These are phyloP conservation scores for Xylariales sp. DNA, from an alignment of 2,329 filamentous ascomycete species.

Conservation along the genomic window DNA sequence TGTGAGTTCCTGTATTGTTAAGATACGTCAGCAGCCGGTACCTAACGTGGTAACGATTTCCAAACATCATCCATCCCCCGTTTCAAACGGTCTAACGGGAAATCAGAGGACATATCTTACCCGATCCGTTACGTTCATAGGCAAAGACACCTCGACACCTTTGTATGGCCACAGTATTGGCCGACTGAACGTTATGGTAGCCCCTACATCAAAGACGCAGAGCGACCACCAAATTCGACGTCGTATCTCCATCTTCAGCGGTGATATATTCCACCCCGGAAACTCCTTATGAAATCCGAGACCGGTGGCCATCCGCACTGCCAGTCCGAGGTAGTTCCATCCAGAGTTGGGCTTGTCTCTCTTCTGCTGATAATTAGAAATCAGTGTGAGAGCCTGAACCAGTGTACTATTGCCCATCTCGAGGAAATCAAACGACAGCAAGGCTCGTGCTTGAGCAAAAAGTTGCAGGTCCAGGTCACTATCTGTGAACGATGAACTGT, in stretches of 20 bases:
- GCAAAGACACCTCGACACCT: conserved; percentile 17
- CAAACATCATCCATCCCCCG: too few species aligned
- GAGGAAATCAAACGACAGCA: conserved; percentile 10
- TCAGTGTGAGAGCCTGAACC: conserved; percentile 25
- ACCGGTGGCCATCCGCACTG: conserved; percentile 43
- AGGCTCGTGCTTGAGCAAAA: conserved; percentile 8
- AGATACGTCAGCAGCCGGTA: too few species aligned
- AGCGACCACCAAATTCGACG: conserved; percentile 32
- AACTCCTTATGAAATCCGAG: conserved; percentile 43
- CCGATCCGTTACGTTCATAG: conserved; percentile 18
- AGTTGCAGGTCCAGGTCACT: conserved; percentile 8
- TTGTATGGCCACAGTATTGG: conserved; percentile 19
- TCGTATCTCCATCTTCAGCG: conserved; percentile 24
- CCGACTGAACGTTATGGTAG: conserved; percentile 32
- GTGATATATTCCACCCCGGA: conserved; percentile 23
- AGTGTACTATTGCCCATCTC: conserved; percentile 28
- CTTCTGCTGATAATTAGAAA: conserved; percentile 35
- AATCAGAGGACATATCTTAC: conserved; percentile 7
- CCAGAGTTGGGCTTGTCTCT: conserved; percentile 45
- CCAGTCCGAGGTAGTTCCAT: conserved; percentile 44
- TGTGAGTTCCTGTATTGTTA: conserved; percentile 25
- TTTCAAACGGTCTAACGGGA: not conserved
- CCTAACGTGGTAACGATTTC: too few species aligned
- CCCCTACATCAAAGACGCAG: conserved; percentile 39
- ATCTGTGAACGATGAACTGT: not conserved